Evolutionary conservation across 192 early-diverging fungal genomes (phyloP).

Genomic region (Backusella sp.): DNA sequence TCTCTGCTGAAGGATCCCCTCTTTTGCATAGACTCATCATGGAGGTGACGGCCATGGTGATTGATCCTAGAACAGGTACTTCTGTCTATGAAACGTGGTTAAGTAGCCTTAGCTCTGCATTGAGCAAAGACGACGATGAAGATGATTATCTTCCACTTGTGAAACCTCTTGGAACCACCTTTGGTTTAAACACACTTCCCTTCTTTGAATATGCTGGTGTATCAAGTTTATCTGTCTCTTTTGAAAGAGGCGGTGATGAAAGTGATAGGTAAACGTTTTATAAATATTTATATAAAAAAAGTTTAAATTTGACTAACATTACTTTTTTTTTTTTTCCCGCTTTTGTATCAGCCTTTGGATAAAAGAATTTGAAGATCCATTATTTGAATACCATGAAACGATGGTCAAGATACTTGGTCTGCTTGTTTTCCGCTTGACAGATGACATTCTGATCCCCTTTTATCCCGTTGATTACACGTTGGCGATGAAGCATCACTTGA

Average conservation of each 20-base stretch:
- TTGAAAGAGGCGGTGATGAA: conserved; percentile 52
- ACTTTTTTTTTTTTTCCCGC: conserved; percentile 9
- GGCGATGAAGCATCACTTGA: conserved; percentile 36
- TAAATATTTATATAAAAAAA: not conserved
- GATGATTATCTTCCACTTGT: not conserved
- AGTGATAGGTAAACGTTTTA: conserved; percentile 43
- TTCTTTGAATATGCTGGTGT: conserved; percentile 61
- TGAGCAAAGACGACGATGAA: not conserved
- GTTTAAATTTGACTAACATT: conserved; percentile 9
- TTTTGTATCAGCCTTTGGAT: conserved; percentile 46
- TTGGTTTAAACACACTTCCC: conserved; percentile 46
- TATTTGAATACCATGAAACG: conserved; percentile 50
- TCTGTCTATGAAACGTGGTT: conserved; percentile 52
- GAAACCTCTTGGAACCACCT: not conserved
- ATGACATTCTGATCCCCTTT: conserved; percentile 39
- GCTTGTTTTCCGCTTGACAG: conserved; percentile 42
- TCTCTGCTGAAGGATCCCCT: conserved; percentile 50
- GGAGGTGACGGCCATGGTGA: conserved; percentile 42
- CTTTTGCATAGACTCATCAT: conserved; percentile 42
- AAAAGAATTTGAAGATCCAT: conserved; percentile 51
- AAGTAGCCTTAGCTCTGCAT: not conserved
- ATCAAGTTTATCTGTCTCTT: conserved; percentile 50
- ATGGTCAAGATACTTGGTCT: conserved; percentile 45
- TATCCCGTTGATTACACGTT: conserved; percentile 42
- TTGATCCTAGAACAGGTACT: conserved; percentile 41